Evolutionary conservation across 805 yeast genomes (phyloP), one percentile per base, ranked within the genome.

Genomic region (Starmerella stellata): DNA sequence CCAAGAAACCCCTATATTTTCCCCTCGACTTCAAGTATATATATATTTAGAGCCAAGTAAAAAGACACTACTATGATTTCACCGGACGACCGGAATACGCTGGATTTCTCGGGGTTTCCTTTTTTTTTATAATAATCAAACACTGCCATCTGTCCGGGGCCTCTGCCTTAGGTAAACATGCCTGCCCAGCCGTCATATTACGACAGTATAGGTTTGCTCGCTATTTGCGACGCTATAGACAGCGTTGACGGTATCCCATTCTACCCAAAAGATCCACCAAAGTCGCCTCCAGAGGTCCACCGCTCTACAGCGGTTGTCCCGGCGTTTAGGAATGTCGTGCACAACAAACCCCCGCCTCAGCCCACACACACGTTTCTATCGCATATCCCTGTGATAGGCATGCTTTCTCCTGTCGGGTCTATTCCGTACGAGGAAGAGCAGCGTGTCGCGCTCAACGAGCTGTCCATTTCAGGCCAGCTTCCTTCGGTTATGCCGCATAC

Each of bases 201-300:
- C 51, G 64, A 61, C 46, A 50, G 60, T 27, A 52, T 60, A 27
- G 64, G 62, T 31, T 46, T 60, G 38, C 52, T 60, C 38, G 62
- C 62, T 36, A 55, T 57, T 36, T 58, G 61, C 44, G 63, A 60
- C 47, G 61, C 63, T 34, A 52, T 59, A 18, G 64, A 59, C 38
- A 45, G 59, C 27, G 54, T 55, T 31, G 62, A 57, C 35, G 59
- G 58, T 28, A 48, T 57, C 25, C 50, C 53, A 4, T 47, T 53
- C 41, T 28, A 46, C 19, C 50, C 58, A 5, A 24, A 24, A 15
- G 38, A 34, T 16, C 28, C 38, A 13, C 48, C 50, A 3, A 35
- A 37, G 25, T 37, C 36, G 19, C 41, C 45, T 17, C 41, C 43
- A 5, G 34, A 32, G 11, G 21, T 3, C 9, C 27, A 36, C 24